These are phyloP conservation scores for Trichosphaerium sp. DNA, from an alignment of 78 protist genomes.

Conservation along the genomic window DNA sequence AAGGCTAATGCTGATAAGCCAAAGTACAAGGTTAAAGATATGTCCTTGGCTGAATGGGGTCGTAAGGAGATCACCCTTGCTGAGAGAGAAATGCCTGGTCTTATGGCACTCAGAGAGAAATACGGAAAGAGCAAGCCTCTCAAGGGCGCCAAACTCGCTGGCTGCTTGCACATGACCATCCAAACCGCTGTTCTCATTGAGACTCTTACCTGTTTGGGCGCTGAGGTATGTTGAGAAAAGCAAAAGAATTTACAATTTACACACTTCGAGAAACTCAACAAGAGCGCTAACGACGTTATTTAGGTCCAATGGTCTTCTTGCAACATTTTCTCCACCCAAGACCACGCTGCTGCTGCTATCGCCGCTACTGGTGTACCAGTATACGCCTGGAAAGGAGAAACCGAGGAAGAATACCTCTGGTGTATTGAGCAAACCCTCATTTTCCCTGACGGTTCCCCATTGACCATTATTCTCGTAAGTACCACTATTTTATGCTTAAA, in stretches of 20 bases:
- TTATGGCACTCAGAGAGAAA: conserved; percentile 86
- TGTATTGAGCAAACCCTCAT: conserved; percentile 81
- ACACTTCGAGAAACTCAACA: too few relatives aligned
- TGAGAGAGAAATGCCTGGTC: conserved; percentile 98
- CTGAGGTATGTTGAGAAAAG: too few relatives aligned
- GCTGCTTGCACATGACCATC: conserved; percentile 99
- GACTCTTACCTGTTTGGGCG: conserved; percentile 94
- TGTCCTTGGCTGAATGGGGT: conserved; percentile 88
- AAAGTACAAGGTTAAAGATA: conserved; percentile 75
- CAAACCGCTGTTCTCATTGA: conserved; percentile 98
- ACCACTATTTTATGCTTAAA: neutral
- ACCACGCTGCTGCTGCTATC: conserved; percentile 98
- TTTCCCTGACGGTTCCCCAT: conserved; percentile 70
- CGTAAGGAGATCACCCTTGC: conserved; percentile 88
- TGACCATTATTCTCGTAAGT: conserved; percentile 2
- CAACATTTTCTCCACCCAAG: conserved; percentile 99
- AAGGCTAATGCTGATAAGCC: too few relatives aligned
- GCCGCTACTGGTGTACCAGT: conserved; percentile 91
- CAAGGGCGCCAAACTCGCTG: conserved; percentile 87
- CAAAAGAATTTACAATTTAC: too few relatives aligned
- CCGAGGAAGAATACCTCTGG: conserved; percentile 96
- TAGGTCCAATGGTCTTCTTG: conserved; percentile 96
- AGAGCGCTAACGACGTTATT: too few relatives aligned
- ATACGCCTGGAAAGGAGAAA: conserved; percentile 99
- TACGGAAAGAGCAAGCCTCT: conserved; percentile 87